Evolutionary conservation across 2,329 filamentous ascomycete genomes (phyloP), one percentile per base, ranked within the genome.

Genomic region (Penicillium sp.): DNA sequence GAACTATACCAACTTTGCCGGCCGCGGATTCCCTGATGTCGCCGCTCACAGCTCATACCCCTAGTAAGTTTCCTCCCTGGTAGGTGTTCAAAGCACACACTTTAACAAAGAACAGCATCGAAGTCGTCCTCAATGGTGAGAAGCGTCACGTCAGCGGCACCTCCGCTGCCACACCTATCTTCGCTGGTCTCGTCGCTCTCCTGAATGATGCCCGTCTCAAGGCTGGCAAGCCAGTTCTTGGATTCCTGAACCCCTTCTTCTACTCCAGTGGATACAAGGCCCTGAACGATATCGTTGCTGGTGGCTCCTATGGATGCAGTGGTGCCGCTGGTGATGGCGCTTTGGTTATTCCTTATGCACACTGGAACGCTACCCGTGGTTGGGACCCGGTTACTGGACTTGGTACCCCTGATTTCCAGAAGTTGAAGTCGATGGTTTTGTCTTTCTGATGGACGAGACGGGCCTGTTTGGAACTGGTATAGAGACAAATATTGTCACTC

Each of bases 141-240:
- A 54, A 53, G 11, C 16, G 16, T 26, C 25, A n/a, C 9, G 59
- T 60, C 8, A 66, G 66, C 19, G 67, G 67, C 50, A 69, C 67
- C 35, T 69, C 67, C 0, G 72, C 70, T 46, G 82, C 85, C 10
- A 80, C 81, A 1, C 87, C 87, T 0, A 74, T 84, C 4, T 81
- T 83, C 39, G 81, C 84, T 2, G 80, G 78, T 27, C 79, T 88
- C 47, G 72, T 88, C 50, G 76, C 81, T 10, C 78, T 88, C 4
- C 72, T 88, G 58, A 88, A 88, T 63, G 84, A 87, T 63, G 82
- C 81, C 3, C 74, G 83, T 51, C 70, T 87, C 23, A 72, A 77
- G 0, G 72, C 71, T 14, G 82, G 83, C 16, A 82, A 82, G 67
- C 67, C 76, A 0, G 69, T 76, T 0, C 73, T 85, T 6, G 84